These are phyloP conservation scores for Hirschfeldia incana DNA, from an alignment of 345 rosid genomes.

Conservation along the genomic window DNA sequence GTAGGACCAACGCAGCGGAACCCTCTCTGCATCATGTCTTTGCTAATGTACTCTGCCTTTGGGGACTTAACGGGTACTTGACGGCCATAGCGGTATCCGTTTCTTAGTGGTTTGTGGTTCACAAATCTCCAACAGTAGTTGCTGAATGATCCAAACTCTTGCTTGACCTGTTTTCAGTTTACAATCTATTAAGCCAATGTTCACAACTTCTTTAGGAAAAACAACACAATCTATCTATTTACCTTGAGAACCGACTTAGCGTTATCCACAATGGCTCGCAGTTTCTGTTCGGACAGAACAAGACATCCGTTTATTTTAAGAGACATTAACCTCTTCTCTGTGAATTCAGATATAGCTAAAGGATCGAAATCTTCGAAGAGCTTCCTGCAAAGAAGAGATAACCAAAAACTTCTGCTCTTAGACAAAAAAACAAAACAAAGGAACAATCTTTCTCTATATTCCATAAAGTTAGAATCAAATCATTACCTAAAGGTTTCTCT, in stretches of 20 bases:
- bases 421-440: constrained; percentile 1
- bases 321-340: constrained; percentile 70
- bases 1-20: constrained; percentile 93
- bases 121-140: constrained; percentile 81
- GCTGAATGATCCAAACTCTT: constrained; percentile 81
- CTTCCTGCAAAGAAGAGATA: constrained; percentile 54
- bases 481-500: constrained; percentile 67
- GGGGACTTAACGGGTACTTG: constrained; percentile 87
- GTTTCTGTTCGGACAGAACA: constrained; percentile 79
- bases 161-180: constrained; percentile 37
- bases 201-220: not conserved
- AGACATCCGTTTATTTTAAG: constrained; percentile 63
- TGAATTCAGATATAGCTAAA: constrained; percentile 55
- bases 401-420: not conserved
- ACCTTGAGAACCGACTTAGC: constrained; percentile 83
- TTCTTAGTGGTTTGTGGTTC: constrained; percentile 59
- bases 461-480: not conserved
- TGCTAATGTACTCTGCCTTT: constrained; percentile 83
- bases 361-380: constrained; percentile 70
- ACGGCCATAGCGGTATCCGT: constrained; percentile 70
- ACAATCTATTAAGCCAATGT: not conserved
- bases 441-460: not conserved
- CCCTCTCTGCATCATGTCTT: constrained; percentile 91
- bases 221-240: not conserved
- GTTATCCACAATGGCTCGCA: constrained; percentile 78